These are phyloP conservation scores for Melampsora americana DNA, from an alignment of 1,284 basidiomycete species.

Conservation along the genomic window DNA sequence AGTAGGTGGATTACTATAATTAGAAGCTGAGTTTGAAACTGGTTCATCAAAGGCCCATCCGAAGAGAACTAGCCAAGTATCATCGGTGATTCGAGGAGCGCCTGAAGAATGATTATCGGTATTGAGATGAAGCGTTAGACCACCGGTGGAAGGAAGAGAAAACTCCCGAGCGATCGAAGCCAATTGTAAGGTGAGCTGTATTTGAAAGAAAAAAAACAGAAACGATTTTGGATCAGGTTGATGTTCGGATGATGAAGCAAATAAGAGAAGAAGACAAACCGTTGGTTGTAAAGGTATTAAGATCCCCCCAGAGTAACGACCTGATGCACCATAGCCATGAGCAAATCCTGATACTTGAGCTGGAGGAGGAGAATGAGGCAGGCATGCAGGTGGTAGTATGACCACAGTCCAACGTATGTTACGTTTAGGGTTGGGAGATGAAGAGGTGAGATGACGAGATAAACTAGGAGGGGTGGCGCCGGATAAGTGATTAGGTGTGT, in stretches of 20 bases:
- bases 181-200: slow-evolving; percentile 68
- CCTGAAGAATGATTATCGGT: slow-evolving; percentile 57
- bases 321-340: slow-evolving; percentile 62
- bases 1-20: slow-evolving; percentile 51
- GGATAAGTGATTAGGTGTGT: not conserved
- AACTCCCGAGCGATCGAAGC: slow-evolving; percentile 72
- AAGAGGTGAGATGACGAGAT: not conserved
- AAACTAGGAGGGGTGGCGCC: not conserved
- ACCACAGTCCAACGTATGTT: slow-evolving; percentile 61
- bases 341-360: slow-evolving; percentile 58
- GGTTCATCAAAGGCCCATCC: slow-evolving; percentile 59
- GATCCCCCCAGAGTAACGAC: slow-evolving; percentile 65
- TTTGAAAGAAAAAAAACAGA: not conserved
- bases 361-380: slow-evolving; percentile 63
- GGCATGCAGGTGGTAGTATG: slow-evolving; percentile 64
- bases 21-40: slow-evolving; percentile 57
- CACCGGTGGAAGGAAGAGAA: slow-evolving; percentile 69
- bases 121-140: slow-evolving; percentile 66
- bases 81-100: slow-evolving; percentile 69
- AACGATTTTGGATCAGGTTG: not conserved
- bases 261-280: slow-evolving; percentile 57
- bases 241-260: not conserved
- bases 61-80: slow-evolving; percentile 64
- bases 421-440: slow-evolving; percentile 1
- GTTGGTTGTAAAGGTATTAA: slow-evolving; percentile 72